A percentile compares a stretch with the other conserved stretches of the same genome.
Evolutionary conservation across 2,329 filamentous ascomycete species (phyloP).

Genomic region (Fusarium algeriense): DNA sequence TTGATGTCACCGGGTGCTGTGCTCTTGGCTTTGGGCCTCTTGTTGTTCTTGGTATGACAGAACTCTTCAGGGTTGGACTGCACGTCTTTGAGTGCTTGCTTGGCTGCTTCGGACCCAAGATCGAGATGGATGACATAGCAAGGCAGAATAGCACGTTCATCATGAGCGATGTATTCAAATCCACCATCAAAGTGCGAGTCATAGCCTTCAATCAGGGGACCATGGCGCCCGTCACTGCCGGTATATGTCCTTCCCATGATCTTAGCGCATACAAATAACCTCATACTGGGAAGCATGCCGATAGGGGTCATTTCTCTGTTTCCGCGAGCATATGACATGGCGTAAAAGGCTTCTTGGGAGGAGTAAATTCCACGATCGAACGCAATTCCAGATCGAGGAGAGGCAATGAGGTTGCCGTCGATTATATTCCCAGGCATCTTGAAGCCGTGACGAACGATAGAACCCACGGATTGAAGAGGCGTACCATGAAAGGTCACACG

Average conservation of each 20-base stretch:
- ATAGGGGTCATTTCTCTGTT: constrained; percentile 47
- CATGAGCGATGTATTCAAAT: constrained; percentile 59
- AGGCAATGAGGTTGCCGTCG: constrained; percentile 16
- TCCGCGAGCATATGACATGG: constrained; percentile 53
- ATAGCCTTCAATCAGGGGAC: constrained; percentile 44
- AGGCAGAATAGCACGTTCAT: constrained; percentile 57
- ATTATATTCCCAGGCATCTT: constrained; percentile 51
- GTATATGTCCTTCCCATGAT: constrained; percentile 57
- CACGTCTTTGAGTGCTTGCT: constrained; percentile 36
- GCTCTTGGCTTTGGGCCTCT: constrained; percentile 2
- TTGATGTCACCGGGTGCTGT: constrained; percentile 52
- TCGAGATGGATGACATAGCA: constrained; percentile 62
- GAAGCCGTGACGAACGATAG: constrained; percentile 60
- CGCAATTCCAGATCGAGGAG: constrained; percentile 49
- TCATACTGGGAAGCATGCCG: constrained; percentile 53
- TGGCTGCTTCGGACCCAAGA: constrained; percentile 51
- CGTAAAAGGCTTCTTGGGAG: constrained; percentile 55
- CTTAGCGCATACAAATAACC: constrained; percentile 60
- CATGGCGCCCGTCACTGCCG: constrained; percentile 17
- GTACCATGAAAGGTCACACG: constrained; percentile 58
- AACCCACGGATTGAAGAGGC: constrained; percentile 51
- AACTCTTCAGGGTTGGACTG: constrained; percentile 27
- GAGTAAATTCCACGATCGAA: constrained; percentile 60
- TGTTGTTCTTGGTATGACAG: background rate
- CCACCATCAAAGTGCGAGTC: constrained; percentile 56